A percentile compares a stretch with the other conserved stretches of the same genome.
phyloP scores from a whole-genome alignment of 225 moss, liverwort and hornwort species.

The Physcomitrellopsis africana region DNA sequence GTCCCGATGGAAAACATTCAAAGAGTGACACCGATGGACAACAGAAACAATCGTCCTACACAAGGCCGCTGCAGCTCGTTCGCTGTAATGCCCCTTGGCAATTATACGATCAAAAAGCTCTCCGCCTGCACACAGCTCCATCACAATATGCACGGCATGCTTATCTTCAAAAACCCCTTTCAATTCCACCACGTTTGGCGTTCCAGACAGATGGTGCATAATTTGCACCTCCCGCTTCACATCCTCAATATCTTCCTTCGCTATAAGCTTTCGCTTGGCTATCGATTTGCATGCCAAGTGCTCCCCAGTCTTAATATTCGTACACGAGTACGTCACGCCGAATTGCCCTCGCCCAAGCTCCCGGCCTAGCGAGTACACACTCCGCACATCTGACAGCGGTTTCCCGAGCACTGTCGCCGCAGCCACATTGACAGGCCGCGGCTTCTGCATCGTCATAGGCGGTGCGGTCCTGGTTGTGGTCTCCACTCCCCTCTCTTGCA shows the following conservation, averaged over 20 bases:
- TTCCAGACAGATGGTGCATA: slow-evolving; percentile 37
- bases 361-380: slow-evolving; percentile 20
- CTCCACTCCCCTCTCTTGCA: not conserved
- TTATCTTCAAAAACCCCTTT: slow-evolving; percentile 38
- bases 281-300: slow-evolving; percentile 30
- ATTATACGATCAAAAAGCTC: slow-evolving; percentile 39
- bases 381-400: slow-evolving; percentile 26
- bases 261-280: slow-evolving; percentile 33
- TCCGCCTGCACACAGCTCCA: slow-evolving; percentile 36
- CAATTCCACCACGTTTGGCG: slow-evolving; percentile 32
- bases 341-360: slow-evolving; percentile 40
- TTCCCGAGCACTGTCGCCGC: slow-evolving; percentile 24
- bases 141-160: slow-evolving; percentile 31
- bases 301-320: slow-evolving; percentile 21
- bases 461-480: not conserved
- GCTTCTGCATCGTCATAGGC: slow-evolving; percentile 1
- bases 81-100: slow-evolving; percentile 38
- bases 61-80: slow-evolving; percentile 24
- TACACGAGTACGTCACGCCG: slow-evolving; percentile 28
- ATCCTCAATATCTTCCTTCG: slow-evolving; percentile 38
- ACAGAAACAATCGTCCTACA: slow-evolving; percentile 36
- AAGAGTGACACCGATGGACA: slow-evolving; percentile 31
- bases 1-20: slow-evolving; percentile 40
- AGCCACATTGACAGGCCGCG: not conserved
- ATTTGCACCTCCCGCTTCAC: slow-evolving; percentile 40